phyloP scores from a whole-genome alignment of 2,329 filamentous ascomycete genomes.

The Phaeosphaeria sp. region DNA sequence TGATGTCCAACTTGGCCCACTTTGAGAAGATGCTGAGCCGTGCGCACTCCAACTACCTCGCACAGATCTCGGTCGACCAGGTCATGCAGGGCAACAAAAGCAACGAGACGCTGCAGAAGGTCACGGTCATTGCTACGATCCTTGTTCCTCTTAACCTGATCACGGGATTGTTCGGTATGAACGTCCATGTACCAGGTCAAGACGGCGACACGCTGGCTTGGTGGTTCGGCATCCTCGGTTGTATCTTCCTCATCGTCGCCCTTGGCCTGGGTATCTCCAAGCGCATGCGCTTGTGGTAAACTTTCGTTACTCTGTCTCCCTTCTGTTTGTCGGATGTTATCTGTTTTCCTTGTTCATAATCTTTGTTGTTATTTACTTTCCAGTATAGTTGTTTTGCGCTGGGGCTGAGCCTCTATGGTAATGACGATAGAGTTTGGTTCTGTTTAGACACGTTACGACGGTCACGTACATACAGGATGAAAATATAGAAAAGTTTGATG shows the following conservation, averaged over 20 bases:
- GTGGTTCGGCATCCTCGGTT: slow-evolving; percentile 68
- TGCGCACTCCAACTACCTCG: slow-evolving; percentile 94
- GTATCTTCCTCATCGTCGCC: slow-evolving; percentile 57
- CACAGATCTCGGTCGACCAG: slow-evolving; percentile 91
- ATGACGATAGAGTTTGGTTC: background rate
- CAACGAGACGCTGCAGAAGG: slow-evolving; percentile 90
- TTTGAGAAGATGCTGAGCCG: slow-evolving; percentile 98
- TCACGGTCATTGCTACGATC: slow-evolving; percentile 91
- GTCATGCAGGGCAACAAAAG: slow-evolving; percentile 86
- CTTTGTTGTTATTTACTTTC: background rate
- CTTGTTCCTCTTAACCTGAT: slow-evolving; percentile 96
- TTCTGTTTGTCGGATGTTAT: background rate
- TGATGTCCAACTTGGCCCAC: slow-evolving; percentile 95
- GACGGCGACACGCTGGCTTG: slow-evolving; percentile 55
- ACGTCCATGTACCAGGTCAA: slow-evolving; percentile 75
- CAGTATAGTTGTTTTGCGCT: background rate
- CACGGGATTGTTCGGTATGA: slow-evolving; percentile 88
- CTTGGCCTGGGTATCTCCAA: slow-evolving; percentile 51
- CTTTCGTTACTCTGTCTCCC: slow-evolving; percentile 3
- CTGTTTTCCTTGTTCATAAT: slow-evolving; percentile 1
- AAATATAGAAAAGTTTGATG: slow-evolving; percentile 15
- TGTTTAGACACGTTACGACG: slow-evolving; percentile 6
- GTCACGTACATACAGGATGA: slow-evolving; percentile 5
- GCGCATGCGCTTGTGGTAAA: slow-evolving; percentile 52
- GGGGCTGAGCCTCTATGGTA: background rate